A percentile compares a stretch with the other conserved stretches of the same genome.
phyloP scores from a whole-genome alignment of 192 early-diverging fungal species.

The Chytriomyces confervae region DNA sequence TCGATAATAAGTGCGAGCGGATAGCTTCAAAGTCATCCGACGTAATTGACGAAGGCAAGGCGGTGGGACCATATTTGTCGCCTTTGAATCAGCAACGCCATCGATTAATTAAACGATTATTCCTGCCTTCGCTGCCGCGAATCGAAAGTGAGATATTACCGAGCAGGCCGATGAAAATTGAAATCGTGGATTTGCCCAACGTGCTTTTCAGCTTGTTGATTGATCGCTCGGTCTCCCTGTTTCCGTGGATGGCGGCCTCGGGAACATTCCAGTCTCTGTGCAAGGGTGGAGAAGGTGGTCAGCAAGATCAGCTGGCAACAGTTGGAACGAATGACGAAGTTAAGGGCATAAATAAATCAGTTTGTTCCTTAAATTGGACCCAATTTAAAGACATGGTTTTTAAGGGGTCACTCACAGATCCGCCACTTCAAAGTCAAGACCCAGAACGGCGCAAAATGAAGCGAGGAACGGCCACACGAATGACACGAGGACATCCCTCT shows the following conservation, averaged over 20 bases:
- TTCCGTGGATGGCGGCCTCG: slow-evolving; percentile 26
- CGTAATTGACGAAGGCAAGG: slow-evolving; percentile 18
- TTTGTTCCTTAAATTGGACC: neutral
- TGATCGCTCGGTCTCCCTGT: slow-evolving; percentile 24
- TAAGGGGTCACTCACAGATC: slow-evolving; percentile 28
- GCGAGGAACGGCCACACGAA: slow-evolving; percentile 26
- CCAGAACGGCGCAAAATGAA: slow-evolving; percentile 22
- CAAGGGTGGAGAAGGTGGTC: neutral
- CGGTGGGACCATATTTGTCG: slow-evolving; percentile 34
- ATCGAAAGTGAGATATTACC: neutral
- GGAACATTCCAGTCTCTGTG: slow-evolving; percentile 31
- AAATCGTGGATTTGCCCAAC: slow-evolving; percentile 1
- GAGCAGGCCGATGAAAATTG: slow-evolving; percentile 27
- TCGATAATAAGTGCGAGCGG: slow-evolving; percentile 1
- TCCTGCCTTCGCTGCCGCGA: neutral
- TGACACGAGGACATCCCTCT: slow-evolving; percentile 30
- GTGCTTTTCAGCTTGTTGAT: neutral
- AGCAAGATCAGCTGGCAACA: too few species aligned
- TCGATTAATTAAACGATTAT: neutral
- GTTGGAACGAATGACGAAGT: neutral
- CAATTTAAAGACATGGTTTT: too few species aligned
- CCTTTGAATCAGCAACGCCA: neutral
- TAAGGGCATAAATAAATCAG: neutral
- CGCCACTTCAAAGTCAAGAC: slow-evolving; percentile 32
- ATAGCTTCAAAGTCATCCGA: slow-evolving; percentile 16